A percentile compares a stretch with the other conserved stretches of the same genome.
Conservation (phyloP, 371 early-diverging fungal species). For the Parasitella parasitica region DNA sequence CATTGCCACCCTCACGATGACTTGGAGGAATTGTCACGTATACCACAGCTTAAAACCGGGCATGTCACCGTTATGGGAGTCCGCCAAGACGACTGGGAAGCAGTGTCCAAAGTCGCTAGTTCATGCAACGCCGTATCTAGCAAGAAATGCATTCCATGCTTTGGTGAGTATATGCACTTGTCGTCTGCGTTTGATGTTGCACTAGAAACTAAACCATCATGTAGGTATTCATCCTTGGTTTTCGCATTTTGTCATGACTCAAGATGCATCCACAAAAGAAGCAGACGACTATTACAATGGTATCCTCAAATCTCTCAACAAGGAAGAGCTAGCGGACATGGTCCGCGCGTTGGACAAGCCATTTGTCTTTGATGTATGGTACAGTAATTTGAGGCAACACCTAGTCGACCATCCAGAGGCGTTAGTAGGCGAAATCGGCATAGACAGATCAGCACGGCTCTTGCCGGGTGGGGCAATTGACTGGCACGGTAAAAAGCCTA, state of each 20-base stretch:
- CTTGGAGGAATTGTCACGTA: slow-evolving; percentile 18
- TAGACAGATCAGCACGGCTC: slow-evolving; percentile 72
- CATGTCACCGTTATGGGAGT: slow-evolving; percentile 54
- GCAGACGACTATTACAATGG: slow-evolving; percentile 24
- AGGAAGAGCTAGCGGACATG: slow-evolving; percentile 29
- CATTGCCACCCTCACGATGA: slow-evolving; percentile 56
- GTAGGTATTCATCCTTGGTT: slow-evolving; percentile 53
- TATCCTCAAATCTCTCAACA: slow-evolving; percentile 22
- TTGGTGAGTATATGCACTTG: slow-evolving; percentile 36
- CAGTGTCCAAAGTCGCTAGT: slow-evolving; percentile 29
- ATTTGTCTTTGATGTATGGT: slow-evolving; percentile 32
- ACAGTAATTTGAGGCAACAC: slow-evolving; percentile 21
- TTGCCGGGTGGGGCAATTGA: slow-evolving; percentile 50
- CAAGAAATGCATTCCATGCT: slow-evolving; percentile 42
- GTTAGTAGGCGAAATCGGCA: slow-evolving; percentile 83
- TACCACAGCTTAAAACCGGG: slow-evolving; percentile 36
- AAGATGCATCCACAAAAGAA: slow-evolving; percentile 2
- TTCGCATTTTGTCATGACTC: slow-evolving; percentile 26
- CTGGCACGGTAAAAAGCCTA: slow-evolving; percentile 51
- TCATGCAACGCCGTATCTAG: slow-evolving; percentile 3
- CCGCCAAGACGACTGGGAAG: slow-evolving; percentile 49
- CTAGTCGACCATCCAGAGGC: slow-evolving; percentile 49
- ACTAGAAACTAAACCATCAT: not conserved
- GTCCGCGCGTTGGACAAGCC: slow-evolving; percentile 22
- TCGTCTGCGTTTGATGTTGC: not conserved